A percentile compares a stretch with the other conserved stretches of the same genome.
Evolutionary conservation across 768 basidiomycete species (phyloP).

Genomic region (Lanmaoa rubissima): DNA sequence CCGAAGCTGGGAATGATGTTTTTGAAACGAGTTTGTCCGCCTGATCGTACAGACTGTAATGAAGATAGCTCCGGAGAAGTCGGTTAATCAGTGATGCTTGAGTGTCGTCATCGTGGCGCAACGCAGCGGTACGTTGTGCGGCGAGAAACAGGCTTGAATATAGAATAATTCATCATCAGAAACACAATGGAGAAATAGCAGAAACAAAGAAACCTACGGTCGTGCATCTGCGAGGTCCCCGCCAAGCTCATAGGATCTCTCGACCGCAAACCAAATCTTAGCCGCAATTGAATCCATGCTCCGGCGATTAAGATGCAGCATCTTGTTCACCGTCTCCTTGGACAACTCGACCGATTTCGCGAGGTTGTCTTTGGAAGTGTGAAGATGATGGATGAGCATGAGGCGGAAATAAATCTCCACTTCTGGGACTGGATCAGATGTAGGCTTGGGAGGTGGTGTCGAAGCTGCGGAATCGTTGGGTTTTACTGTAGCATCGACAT

Average conservation of each 20-base stretch:
- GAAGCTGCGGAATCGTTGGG: constrained; percentile 5
- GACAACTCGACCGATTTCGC: constrained; percentile 57
- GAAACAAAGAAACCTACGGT: constrained; percentile 53
- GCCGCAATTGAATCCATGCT: constrained; percentile 94
- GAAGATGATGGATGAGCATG: constrained; percentile 74
- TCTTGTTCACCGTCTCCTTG: constrained; percentile 55
- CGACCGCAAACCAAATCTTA: constrained; percentile 93
- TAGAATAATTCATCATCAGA: constrained; percentile 15
- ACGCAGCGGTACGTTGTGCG: constrained; percentile 85
- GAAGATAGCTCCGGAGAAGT: constrained; percentile 85
- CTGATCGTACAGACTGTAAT: constrained; percentile 88
- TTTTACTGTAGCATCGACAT: constrained; percentile 56
- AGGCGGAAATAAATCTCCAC: constrained; percentile 91
- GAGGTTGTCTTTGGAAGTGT: constrained; percentile 55
- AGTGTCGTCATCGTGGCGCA: constrained; percentile 87
- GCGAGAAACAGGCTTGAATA: constrained; percentile 66
- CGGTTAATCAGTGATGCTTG: constrained; percentile 94
- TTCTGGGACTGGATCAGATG: constrained; percentile 61
- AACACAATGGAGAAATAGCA: neutral
- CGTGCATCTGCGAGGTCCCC: constrained; percentile 78
- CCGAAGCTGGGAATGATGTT: constrained; percentile 84
- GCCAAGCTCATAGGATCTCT: constrained; percentile 79
- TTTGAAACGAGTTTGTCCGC: constrained; percentile 96
- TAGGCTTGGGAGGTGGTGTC: constrained; percentile 29
- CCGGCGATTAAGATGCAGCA: constrained; percentile 79